Evolutionary conservation across 352 stramenopile species (phyloP).

Genomic region (Phytophthora aleatoria): DNA sequence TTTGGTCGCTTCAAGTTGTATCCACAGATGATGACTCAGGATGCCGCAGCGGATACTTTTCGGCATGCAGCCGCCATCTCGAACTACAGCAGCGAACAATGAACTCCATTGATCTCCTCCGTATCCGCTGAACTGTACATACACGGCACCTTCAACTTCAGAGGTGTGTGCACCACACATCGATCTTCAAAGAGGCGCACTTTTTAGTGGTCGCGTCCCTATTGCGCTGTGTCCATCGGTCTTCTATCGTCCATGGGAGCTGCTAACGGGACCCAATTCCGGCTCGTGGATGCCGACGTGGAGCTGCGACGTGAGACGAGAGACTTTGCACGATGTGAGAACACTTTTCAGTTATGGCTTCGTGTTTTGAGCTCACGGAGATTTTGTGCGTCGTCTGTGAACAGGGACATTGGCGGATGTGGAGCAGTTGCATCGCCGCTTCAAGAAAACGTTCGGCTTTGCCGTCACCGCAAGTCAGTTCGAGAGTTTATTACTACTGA

Average conservation of each 20-base stretch:
- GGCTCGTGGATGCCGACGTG: slow-evolving; percentile 59
- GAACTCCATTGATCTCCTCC: no score
- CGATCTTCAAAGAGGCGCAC: not conserved
- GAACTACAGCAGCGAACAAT: no score
- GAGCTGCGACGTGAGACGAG: slow-evolving; percentile 76
- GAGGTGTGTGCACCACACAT: not conserved
- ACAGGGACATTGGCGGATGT: slow-evolving; percentile 77
- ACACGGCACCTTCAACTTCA: not conserved
- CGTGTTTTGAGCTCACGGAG: not conserved
- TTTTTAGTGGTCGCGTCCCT: not conserved
- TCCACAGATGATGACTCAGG: no score
- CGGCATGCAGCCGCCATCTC: no score
- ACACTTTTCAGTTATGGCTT: not conserved
- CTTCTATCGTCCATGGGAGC: slow-evolving; percentile 44
- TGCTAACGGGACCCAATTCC: slow-evolving; percentile 53
- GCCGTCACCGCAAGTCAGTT: slow-evolving; percentile 80
- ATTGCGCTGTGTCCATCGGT: not conserved
- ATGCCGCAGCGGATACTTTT: no score
- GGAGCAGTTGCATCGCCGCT: slow-evolving; percentile 58
- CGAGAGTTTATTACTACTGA: slow-evolving; percentile 69
- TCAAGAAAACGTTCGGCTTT: slow-evolving; percentile 78
- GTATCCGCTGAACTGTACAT: not conserved
- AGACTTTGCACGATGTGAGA: slow-evolving; percentile 77
- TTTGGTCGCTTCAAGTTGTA: no score
- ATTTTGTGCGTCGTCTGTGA: not conserved